Evolutionary conservation across 495 filamentous ascomycete species (phyloP).

Genomic region (Lophiotrema nucula): DNA sequence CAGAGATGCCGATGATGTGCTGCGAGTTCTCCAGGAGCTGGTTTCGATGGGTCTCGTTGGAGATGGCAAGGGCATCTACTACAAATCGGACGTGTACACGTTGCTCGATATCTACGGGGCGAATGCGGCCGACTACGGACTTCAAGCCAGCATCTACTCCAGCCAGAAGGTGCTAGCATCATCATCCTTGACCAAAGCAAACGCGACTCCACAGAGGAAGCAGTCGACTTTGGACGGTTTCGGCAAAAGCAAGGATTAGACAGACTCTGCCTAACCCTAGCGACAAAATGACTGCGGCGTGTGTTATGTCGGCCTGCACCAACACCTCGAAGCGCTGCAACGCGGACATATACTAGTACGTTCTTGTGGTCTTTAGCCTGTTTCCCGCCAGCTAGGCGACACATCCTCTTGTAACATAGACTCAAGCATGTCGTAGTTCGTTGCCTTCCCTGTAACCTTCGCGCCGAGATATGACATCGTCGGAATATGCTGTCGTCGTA

Average conservation of each 20-base stretch:
- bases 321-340: too few relatives aligned
- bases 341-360: too few relatives aligned
- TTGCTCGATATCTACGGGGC: slow-evolving; percentile 62
- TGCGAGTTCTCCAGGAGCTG: slow-evolving; percentile 60
- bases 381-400: too few relatives aligned
- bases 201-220: slow-evolving; percentile 13
- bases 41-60: slow-evolving; percentile 59
- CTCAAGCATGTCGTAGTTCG: too few relatives aligned
- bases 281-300: too few relatives aligned
- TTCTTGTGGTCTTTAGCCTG: too few relatives aligned
- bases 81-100: slow-evolving; percentile 80
- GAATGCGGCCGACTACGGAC: slow-evolving; percentile 59
- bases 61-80: slow-evolving; percentile 58
- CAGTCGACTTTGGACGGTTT: slow-evolving; percentile 10
- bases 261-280: too few relatives aligned
- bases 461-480: too few relatives aligned
- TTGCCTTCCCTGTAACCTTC: too few relatives aligned
- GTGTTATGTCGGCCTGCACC: too few relatives aligned
- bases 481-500: too few relatives aligned
- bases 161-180: slow-evolving; percentile 43
- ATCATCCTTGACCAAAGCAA: neutral
- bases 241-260: neutral
- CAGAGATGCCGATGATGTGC: slow-evolving; percentile 64
- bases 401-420: too few relatives aligned
- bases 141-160: slow-evolving; percentile 61